Evolutionary conservation across 176 grass and related monocot species (phyloP).

Genomic region (Olyra latifolia): DNA sequence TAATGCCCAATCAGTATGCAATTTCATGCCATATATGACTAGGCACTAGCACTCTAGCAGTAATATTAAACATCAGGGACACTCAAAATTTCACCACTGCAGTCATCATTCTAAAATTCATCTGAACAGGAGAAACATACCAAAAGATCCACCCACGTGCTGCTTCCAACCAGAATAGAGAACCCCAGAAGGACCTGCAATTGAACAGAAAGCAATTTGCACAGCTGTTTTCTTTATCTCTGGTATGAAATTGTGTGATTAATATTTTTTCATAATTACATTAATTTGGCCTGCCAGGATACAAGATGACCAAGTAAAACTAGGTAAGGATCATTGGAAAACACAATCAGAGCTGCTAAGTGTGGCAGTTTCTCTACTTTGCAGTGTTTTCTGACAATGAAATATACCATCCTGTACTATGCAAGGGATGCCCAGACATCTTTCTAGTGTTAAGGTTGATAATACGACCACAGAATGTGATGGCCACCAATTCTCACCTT

Average conservation of each 20-base stretch:
- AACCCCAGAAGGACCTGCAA: constrained; percentile 93
- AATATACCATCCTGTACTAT: not conserved
- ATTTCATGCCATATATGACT: not conserved
- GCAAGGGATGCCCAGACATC: not conserved
- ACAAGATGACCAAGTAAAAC: not conserved
- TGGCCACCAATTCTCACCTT: not conserved
- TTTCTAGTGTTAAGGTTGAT: not conserved
- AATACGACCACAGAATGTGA: not conserved
- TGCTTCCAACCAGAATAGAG: constrained; percentile 97
- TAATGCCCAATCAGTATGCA: not conserved
- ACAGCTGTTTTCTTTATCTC: constrained; percentile 2
- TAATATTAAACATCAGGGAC: not conserved
- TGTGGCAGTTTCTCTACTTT: not conserved
- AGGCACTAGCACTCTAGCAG: not conserved
- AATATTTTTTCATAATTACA: not conserved
- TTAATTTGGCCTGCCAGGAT: not conserved
- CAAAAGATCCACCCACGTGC: constrained; percentile 97
- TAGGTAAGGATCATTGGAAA: not conserved
- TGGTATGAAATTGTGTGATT: not conserved
- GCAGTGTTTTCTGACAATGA: not conserved
- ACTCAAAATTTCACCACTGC: not conserved
- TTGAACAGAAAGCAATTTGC: constrained; percentile 10
- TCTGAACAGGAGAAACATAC: constrained; percentile 51
- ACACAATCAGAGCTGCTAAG: not conserved
- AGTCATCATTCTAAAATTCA: not conserved